Evolutionary conservation across 805 yeast species (phyloP), one percentile per base, ranked within the genome.

Genomic region (Ogataea neopini): DNA sequence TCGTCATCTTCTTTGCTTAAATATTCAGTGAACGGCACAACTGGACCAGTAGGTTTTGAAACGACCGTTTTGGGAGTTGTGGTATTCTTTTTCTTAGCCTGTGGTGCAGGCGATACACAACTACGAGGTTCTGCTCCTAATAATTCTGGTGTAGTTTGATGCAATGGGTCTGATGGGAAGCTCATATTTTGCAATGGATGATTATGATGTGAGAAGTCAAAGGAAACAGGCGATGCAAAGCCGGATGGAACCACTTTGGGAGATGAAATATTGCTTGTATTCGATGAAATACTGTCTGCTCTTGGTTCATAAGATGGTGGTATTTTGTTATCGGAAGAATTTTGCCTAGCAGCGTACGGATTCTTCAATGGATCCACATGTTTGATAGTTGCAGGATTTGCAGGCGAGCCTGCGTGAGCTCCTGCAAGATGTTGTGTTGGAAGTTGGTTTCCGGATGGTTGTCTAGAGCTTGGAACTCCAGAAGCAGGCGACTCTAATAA

Each of bases 1-100:
- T 84, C 86, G 63, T 88, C 96, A 62, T 88, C 94, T 64, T 85
- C 69, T 58, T 81, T 82, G 46, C 80, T 78, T 49, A 87, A 72
- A 62, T 81, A 86, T 54, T 86, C 83, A 25, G 84, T 84, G 57
- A 86, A 86, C 20, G 92, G 92, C 1, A 83, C 83, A 14, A 83
- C 81, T 1, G 88, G 86, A 1, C 84, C 80, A 40, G 75, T 71
- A 11, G 81, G 81, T 18, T 80, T 67, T 15, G 80, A 76, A 35
- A 82, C 81, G 2, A 80, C 68, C 10, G 84, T 73, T 62, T 84
- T 78, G 13, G 69, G 49, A 18, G 62, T 56, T 15, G 74, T 68
- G 50, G 67, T 71, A 25, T 47, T 49, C 53, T 61, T 48, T 53
- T 62, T 49, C 63, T 59, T 48, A 53, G 59, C 32, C 47, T 47